phyloP scores from a whole-genome alignment of 192 early-diverging fungal genomes.

The Cladochytrium replicatum region DNA sequence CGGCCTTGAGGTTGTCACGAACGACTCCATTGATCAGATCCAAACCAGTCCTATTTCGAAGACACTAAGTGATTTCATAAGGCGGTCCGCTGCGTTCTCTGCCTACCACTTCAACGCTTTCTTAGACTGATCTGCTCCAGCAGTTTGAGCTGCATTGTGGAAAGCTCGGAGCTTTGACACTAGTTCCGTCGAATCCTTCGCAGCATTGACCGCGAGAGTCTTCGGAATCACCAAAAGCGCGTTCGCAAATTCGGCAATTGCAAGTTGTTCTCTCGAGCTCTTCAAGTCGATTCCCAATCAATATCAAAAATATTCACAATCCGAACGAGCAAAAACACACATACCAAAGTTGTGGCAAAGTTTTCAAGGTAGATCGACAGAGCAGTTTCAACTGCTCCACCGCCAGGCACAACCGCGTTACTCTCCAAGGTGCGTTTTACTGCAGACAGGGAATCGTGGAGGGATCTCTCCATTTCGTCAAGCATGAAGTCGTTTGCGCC shows the following conservation, averaged over 20 bases:
- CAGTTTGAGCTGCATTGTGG: conserved; percentile 83
- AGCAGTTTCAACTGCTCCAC: conserved; percentile 91
- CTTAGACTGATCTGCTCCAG: conserved; percentile 58
- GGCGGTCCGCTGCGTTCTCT: neutral
- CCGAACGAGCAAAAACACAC: conserved; percentile 9
- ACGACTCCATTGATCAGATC: conserved; percentile 89
- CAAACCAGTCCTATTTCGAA: conserved; percentile 49
- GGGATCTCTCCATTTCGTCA: conserved; percentile 97
- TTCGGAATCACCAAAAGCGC: conserved; percentile 94
- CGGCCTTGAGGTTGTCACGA: conserved; percentile 86
- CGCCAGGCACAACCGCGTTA: conserved; percentile 92
- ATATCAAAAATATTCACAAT: conserved; percentile 1
- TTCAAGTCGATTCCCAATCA: conserved; percentile 15
- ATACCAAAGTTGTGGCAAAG: conserved; percentile 89
- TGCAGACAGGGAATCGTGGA: conserved; percentile 91
- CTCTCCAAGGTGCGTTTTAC: conserved; percentile 96
- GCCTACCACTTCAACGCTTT: conserved; percentile 66
- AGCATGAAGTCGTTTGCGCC: conserved; percentile 99
- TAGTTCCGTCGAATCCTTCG: conserved; percentile 95
- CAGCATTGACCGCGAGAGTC: conserved; percentile 94
- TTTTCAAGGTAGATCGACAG: conserved; percentile 95
- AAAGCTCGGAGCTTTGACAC: conserved; percentile 93
- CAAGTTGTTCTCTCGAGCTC: conserved; percentile 94
- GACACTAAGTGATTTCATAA: neutral
- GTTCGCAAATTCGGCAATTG: conserved; percentile 95